Percentiles rank a stretch among this genome's conserved stretches.
These are phyloP conservation scores for Xylaria sp. DNA, from an alignment of 2,329 filamentous ascomycete species.

Conservation along the genomic window DNA sequence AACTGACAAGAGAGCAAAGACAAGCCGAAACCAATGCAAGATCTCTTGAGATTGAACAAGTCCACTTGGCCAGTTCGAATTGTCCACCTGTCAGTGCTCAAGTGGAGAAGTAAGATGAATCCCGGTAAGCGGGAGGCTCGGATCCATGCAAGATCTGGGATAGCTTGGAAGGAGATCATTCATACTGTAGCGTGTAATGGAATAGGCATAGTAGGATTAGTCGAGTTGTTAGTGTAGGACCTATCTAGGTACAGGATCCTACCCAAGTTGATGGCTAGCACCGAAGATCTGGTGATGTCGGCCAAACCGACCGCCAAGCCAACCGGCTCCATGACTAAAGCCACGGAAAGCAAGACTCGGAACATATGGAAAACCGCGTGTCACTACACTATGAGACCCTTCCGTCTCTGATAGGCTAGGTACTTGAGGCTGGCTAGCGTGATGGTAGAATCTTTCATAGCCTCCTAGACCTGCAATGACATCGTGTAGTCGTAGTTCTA, in stretches of 20 bases:
- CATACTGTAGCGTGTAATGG: constrained; percentile 10
- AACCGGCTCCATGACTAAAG: constrained; percentile 3
- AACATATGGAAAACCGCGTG: not conserved
- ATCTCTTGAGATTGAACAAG: constrained; percentile 27
- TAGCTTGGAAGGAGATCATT: constrained; percentile 24
- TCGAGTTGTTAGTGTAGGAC: constrained; percentile 12
- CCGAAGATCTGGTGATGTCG: constrained; percentile 34
- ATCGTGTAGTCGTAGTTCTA: not conserved
- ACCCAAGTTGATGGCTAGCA: constrained; percentile 16
- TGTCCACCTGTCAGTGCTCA: constrained; percentile 25
- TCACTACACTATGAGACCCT: not conserved
- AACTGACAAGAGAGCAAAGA: constrained; percentile 26
- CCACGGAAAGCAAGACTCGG: constrained; percentile 7
- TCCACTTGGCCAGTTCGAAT: constrained; percentile 27
- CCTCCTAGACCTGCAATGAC: constrained; percentile 8
- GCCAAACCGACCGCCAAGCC: constrained; percentile 28
- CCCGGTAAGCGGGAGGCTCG: constrained; percentile 35
- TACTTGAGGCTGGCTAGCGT: not conserved
- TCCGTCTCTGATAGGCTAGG: constrained; percentile 3
- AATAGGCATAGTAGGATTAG: not conserved
- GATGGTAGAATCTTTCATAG: constrained; percentile 9
- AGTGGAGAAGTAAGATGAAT: constrained; percentile 30
- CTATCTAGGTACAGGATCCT: constrained; percentile 13
- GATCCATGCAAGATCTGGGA: constrained; percentile 37
- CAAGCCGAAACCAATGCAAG: constrained; percentile 33